A percentile compares a stretch with the other conserved stretches of the same genome.
Conservation (phyloP, 1,139 yeast genomes). For the Debaryomyces udenii region DNA sequence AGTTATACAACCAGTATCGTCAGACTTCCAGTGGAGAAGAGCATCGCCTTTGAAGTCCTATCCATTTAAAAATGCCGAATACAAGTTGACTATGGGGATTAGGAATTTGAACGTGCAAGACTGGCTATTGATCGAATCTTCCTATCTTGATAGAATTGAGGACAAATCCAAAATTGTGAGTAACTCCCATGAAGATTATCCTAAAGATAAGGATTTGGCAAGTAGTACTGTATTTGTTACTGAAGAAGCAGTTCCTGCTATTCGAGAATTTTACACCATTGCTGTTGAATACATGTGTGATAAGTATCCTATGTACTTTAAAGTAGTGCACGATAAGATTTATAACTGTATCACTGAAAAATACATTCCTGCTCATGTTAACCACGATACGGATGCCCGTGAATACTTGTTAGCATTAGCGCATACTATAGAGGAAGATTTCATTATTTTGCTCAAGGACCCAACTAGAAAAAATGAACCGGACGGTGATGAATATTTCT, state of each 20-base stretch:
- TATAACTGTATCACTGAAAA: slow-evolving; percentile 34
- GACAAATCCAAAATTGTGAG: slow-evolving; percentile 22
- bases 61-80: slow-evolving; percentile 23
- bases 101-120: slow-evolving; percentile 35
- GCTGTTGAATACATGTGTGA: slow-evolving; percentile 29
- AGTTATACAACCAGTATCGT: slow-evolving; percentile 17
- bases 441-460: slow-evolving; percentile 39
- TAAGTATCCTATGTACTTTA: slow-evolving; percentile 41
- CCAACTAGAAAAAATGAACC: slow-evolving; percentile 30
- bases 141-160: slow-evolving; percentile 28
- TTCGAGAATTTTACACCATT: slow-evolving; percentile 36
- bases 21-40: slow-evolving; percentile 23
- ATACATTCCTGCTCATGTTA: slow-evolving; percentile 23
- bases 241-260: slow-evolving; percentile 27
- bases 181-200: slow-evolving; percentile 49
- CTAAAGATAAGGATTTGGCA: slow-evolving; percentile 25
- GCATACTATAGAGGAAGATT: slow-evolving; percentile 43
- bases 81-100: slow-evolving; percentile 31
- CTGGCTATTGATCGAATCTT: slow-evolving; percentile 42
- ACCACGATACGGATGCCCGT: not conserved
- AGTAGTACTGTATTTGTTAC: slow-evolving; percentile 36
- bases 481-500: slow-evolving; percentile 30
- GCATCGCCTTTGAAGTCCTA: slow-evolving; percentile 20
- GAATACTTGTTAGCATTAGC: slow-evolving; percentile 25
- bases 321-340: slow-evolving; percentile 17